Percentiles rank a stretch among this genome's conserved stretches.
phyloP scores from a whole-genome alignment of 106 monocot species.

The Dendrobium officinale region DNA sequence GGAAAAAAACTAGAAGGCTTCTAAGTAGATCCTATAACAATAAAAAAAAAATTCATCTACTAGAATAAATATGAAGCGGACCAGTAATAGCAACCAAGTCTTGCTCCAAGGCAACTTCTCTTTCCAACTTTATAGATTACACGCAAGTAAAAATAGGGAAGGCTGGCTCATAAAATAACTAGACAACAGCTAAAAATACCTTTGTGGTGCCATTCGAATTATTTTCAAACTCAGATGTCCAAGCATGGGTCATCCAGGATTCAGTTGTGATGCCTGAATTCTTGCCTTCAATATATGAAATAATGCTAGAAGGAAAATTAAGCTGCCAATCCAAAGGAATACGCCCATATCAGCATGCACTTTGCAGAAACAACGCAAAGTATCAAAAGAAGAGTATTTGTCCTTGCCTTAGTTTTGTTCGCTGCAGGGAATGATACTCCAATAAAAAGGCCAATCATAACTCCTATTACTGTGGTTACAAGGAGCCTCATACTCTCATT shows the following conservation, averaged over 20 bases:
- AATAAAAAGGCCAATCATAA: constrained; percentile 60
- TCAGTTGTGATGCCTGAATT: constrained; percentile 53
- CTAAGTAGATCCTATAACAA: neutral
- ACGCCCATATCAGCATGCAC: neutral
- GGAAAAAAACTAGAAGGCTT: neutral
- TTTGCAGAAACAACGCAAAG: neutral
- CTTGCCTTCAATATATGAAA: constrained; percentile 67
- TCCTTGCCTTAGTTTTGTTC: constrained; percentile 52
- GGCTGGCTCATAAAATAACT: neutral
- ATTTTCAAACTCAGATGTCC: constrained; percentile 29
- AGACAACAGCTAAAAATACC: constrained; percentile 16
- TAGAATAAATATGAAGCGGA: neutral
- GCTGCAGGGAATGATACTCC: constrained; percentile 53
- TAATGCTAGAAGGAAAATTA: constrained; percentile 59
- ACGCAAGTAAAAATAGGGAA: neutral
- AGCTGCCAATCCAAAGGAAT: constrained; percentile 32
- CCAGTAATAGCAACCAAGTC: neutral
- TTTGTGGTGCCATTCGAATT: constrained; percentile 20
- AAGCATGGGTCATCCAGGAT: constrained; percentile 59
- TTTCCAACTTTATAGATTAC: no score
- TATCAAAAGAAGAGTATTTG: neutral
- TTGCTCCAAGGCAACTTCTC: neutral
- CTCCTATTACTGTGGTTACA: constrained; percentile 46
- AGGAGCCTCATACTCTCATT: constrained; percentile 58
- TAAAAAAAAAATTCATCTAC: neutral